These are phyloP conservation scores for Kazachstania sp. DNA, from an alignment of 1,139 yeast species.

Conservation along the genomic window DNA sequence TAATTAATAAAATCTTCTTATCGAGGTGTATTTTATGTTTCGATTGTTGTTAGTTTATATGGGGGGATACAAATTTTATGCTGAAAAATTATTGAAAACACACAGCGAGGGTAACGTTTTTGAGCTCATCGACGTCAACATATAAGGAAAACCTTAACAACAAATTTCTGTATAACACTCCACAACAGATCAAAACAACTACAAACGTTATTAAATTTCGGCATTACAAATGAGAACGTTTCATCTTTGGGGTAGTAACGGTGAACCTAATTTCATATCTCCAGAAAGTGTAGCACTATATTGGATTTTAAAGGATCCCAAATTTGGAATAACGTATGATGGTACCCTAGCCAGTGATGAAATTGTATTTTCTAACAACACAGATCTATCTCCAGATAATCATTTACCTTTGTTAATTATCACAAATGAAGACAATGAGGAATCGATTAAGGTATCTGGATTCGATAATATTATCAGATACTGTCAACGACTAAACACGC, in stretches of 20 bases:
- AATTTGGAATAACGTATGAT: background rate
- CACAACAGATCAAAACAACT: too few species aligned
- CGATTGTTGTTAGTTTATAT: too few species aligned
- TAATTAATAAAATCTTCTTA: too few species aligned
- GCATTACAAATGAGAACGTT: background rate
- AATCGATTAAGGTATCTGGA: conserved; percentile 35
- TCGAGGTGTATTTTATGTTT: too few species aligned
- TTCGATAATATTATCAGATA: conserved; percentile 41
- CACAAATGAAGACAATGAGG: conserved; percentile 15
- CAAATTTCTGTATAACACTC: too few species aligned
- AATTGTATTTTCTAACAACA: conserved; percentile 29
- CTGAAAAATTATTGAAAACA: too few species aligned
- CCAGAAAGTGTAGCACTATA: conserved; percentile 27
- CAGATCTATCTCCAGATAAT: conserved; percentile 45
- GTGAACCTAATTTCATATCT: conserved; percentile 21
- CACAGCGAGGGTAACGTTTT: too few species aligned
- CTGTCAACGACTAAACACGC: conserved; percentile 15
- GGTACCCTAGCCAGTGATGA: conserved; percentile 8
- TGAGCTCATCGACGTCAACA: too few species aligned
- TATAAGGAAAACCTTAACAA: too few species aligned
- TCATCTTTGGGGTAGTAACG: conserved; percentile 26
- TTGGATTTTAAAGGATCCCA: conserved; percentile 15
- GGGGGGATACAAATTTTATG: too few species aligned
- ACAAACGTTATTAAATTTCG: background rate
- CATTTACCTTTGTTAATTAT: conserved; percentile 47